A percentile compares a stretch with the other conserved stretches of the same genome.
phyloP scores from a whole-genome alignment of 139 green algal species.

The Pseudopediastrum boryanum region DNA sequence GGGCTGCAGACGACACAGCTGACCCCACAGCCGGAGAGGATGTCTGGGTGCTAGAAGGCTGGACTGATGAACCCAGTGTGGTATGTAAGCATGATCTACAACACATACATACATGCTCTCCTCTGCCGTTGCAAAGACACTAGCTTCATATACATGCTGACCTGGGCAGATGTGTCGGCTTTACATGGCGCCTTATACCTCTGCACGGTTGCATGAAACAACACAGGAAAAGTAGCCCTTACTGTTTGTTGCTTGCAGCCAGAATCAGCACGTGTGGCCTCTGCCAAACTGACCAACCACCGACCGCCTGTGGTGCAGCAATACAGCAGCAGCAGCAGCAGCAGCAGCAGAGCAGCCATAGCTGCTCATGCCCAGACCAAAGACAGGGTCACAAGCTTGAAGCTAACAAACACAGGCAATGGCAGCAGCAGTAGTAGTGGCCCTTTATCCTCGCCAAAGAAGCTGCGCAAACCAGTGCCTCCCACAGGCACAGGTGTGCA shows the following conservation, averaged over 20 bases:
- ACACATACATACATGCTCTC: too few species aligned
- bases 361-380: neutral
- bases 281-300: constrained; percentile 28
- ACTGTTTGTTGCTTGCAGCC: neutral
- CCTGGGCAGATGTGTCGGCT: neutral
- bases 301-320: neutral
- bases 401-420: too few species aligned
- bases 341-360: neutral
- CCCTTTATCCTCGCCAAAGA: too few species aligned
- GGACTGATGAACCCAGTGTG: constrained; percentile 19
- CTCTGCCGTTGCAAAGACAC: neutral
- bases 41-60: neutral
- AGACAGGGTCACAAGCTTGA: too few species aligned
- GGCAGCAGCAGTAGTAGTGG: too few species aligned
- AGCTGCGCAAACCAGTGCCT: too few species aligned
- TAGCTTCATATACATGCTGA: neutral
- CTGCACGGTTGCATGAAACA: neutral
- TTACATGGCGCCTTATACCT: neutral
- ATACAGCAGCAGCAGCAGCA: constrained; percentile 7
- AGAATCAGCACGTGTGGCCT: neutral
- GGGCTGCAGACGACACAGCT: neutral
- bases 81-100: constrained; percentile 2
- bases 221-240: too few species aligned
- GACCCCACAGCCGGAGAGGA: neutral
- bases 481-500: too few species aligned